Percentiles rank a stretch among this genome's conserved stretches.
phyloP scores from a whole-genome alignment of 495 filamentous ascomycete species.

The Penicillium maclennaniae region DNA sequence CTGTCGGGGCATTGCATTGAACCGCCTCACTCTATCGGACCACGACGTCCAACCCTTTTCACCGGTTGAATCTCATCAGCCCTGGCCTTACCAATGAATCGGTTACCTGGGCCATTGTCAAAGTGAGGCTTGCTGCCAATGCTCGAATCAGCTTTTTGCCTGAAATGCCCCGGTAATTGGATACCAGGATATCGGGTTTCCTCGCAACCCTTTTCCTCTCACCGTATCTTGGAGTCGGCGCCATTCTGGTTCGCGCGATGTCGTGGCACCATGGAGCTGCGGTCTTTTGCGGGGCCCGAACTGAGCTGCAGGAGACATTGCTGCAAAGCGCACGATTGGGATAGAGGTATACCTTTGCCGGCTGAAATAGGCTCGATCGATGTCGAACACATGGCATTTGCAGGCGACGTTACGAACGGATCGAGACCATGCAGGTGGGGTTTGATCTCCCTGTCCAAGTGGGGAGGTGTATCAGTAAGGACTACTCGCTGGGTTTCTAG shows the following conservation, averaged over 20 bases:
- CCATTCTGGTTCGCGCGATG: slow-evolving; percentile 32
- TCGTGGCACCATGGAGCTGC: slow-evolving; percentile 40
- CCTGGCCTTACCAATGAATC: not conserved
- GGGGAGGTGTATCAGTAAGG: too few relatives aligned
- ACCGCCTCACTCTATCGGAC: slow-evolving; percentile 41
- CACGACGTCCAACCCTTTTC: slow-evolving; percentile 38
- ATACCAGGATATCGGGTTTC: not conserved
- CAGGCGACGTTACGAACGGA: slow-evolving; percentile 1
- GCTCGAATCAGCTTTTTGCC: slow-evolving; percentile 12
- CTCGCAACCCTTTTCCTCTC: slow-evolving; percentile 4
- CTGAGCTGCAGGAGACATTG: slow-evolving; percentile 16
- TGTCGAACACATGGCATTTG: slow-evolving; percentile 18
- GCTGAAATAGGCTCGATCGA: not conserved
- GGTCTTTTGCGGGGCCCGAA: slow-evolving; percentile 15
- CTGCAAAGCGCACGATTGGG: slow-evolving; percentile 24
- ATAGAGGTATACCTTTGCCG: not conserved
- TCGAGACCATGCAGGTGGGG: not conserved
- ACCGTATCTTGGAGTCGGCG: slow-evolving; percentile 18
- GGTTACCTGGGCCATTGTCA: slow-evolving; percentile 7
- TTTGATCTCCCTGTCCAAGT: not conserved
- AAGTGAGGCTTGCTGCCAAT: slow-evolving; percentile 25
- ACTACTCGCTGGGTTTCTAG: not conserved
- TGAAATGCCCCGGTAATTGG: not conserved
- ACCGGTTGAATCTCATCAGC: not conserved
- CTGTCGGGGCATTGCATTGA: slow-evolving; percentile 13